phyloP scores from a whole-genome alignment of 441 rosid genomes.

The Viola pubescens region DNA sequence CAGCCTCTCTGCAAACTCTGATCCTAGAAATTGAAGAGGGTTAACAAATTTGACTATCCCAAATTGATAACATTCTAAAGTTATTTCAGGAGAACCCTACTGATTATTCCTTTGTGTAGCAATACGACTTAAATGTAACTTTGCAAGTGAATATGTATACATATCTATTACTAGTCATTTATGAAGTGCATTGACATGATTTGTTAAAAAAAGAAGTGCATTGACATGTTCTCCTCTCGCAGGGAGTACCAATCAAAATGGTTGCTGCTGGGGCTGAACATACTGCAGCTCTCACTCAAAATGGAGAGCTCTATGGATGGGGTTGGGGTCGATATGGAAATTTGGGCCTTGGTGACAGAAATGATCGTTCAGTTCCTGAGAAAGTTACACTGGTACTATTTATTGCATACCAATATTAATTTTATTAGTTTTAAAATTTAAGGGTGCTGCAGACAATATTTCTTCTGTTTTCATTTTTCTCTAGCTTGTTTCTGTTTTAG shows the following conservation, averaged over 20 bases:
- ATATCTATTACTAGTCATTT: background rate
- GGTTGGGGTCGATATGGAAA: slow-evolving; percentile 99
- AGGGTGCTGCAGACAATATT: slow-evolving; percentile 2
- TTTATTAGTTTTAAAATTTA: background rate
- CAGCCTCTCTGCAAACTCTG: background rate
- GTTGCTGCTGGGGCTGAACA: slow-evolving; percentile 99
- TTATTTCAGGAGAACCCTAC: background rate
- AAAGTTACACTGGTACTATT: slow-evolving; percentile 39
- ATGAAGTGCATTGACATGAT: slow-evolving; percentile 1
- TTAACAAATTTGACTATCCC: no score
- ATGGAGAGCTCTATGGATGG: slow-evolving; percentile 97
- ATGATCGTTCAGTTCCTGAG: slow-evolving; percentile 82
- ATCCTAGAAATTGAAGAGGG: no score
- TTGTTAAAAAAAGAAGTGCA: slow-evolving; percentile 2
- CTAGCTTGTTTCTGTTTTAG: background rate
- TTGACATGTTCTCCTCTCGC: slow-evolving; percentile 22
- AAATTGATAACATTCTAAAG: background rate
- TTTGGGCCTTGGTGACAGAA: slow-evolving; percentile 94
- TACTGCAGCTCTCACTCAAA: slow-evolving; percentile 90
- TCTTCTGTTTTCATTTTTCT: background rate
- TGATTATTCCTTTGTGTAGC: background rate
- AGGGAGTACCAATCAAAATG: slow-evolving; percentile 79
- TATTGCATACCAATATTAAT: slow-evolving; percentile 4
- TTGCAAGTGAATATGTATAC: background rate
- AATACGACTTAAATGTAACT: background rate